phyloP scores from a whole-genome alignment of 2,329 filamentous ascomycete genomes.

The Pseudogymnoascus sp. region DNA sequence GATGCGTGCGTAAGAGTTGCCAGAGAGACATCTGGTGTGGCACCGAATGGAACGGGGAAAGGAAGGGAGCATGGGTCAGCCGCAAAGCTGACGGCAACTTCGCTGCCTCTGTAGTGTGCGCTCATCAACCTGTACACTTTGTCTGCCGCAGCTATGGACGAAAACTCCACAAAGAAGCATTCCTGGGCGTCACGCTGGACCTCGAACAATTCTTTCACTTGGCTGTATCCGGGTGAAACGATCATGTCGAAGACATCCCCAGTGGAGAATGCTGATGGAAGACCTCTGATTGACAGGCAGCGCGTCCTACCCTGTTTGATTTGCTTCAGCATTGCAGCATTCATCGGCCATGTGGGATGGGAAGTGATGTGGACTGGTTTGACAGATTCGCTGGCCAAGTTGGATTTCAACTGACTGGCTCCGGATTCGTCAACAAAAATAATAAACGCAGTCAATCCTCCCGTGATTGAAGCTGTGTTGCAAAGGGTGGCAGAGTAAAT shows the following conservation, averaged over 20 bases:
- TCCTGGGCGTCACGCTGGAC: neutral
- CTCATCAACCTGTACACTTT: neutral
- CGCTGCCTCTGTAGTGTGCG: neutral
- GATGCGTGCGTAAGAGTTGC: neutral
- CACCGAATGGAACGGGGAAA: neutral
- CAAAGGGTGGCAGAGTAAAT: neutral
- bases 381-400: neutral
- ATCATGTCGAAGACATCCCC: neutral
- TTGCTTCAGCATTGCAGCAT: neutral
- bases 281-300: neutral
- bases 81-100: neutral
- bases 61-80: neutral
- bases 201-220: neutral
- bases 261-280: neutral
- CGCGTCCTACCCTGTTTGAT: neutral
- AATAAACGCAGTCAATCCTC: neutral
- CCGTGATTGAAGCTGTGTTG: neutral
- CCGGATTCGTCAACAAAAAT: neutral
- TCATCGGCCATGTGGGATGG: neutral
- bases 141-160: neutral
- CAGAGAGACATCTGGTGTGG: neutral
- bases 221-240: neutral
- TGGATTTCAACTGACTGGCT: neutral
- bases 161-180: neutral
- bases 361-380: neutral